Conservation (phyloP, 2,329 filamentous ascomycete species). For the Colletotrichum cereale region DNA sequence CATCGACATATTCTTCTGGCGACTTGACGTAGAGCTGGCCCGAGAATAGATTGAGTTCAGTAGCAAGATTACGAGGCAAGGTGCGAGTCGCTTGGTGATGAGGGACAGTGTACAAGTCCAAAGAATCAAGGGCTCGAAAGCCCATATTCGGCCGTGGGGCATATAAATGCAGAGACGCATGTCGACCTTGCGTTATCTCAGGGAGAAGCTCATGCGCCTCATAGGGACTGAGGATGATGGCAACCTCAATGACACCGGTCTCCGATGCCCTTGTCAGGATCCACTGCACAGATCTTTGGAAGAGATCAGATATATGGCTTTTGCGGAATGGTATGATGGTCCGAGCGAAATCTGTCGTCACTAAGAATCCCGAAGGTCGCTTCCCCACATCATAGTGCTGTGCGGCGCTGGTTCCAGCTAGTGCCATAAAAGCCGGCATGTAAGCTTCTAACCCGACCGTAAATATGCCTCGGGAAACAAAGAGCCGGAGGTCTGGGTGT, state of each 20-base stretch:
- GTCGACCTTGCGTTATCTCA: conserved; percentile 49
- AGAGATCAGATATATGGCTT: conserved; percentile 55
- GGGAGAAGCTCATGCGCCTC: too few relatives aligned
- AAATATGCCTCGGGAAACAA: conserved; percentile 50
- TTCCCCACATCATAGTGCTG: conserved; percentile 47
- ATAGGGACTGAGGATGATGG: conserved; percentile 66
- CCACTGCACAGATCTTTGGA: conserved; percentile 67
- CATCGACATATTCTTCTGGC: conserved; percentile 64
- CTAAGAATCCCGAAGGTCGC: conserved; percentile 57
- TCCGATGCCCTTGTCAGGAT: conserved; percentile 54
- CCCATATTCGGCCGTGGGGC: conserved; percentile 56
- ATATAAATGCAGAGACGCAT: conserved; percentile 64
- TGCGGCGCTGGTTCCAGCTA: conserved; percentile 57
- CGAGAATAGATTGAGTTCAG: conserved; percentile 74
- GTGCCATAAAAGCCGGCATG: conserved; percentile 58
- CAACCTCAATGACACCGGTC: conserved; percentile 5
- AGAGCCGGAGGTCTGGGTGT: conserved; percentile 55
- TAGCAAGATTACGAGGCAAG: not conserved
- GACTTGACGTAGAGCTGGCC: conserved; percentile 74
- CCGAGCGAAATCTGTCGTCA: conserved; percentile 63
- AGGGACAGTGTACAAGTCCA: conserved; percentile 55
- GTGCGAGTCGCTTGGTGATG: conserved; percentile 45
- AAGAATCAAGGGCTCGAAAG: conserved; percentile 56
- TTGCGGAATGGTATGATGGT: conserved; percentile 53
- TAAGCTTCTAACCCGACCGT: conserved; percentile 47